Conservation (phyloP, 2,329 filamentous ascomycete genomes). For the Esteya vermicola region DNA sequence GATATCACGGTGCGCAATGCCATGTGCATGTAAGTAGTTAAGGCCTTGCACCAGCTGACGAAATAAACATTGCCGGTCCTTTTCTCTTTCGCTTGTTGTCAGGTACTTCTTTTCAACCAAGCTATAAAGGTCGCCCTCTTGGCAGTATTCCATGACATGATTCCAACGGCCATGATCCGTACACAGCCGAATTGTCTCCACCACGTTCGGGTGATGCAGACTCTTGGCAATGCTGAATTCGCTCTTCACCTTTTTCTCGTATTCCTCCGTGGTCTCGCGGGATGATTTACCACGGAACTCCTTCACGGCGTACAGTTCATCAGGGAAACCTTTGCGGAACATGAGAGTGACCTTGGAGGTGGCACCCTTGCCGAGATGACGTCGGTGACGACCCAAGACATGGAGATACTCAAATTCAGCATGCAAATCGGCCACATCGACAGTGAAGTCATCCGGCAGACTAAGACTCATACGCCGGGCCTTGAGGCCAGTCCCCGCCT, state of each 20-base stretch:
- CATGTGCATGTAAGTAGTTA: slow-evolving; percentile 66
- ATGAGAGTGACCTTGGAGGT: slow-evolving; percentile 75
- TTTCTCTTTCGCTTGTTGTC: slow-evolving; percentile 44
- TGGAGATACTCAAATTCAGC: slow-evolving; percentile 57
- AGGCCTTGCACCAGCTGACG: slow-evolving; percentile 79
- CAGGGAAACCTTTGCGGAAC: slow-evolving; percentile 50
- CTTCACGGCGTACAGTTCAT: slow-evolving; percentile 70
- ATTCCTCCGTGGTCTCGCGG: slow-evolving; percentile 57
- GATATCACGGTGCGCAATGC: slow-evolving; percentile 82
- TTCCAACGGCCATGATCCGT: slow-evolving; percentile 65
- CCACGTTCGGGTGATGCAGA: slow-evolving; percentile 74
- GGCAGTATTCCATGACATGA: slow-evolving; percentile 88
- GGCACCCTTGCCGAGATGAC: slow-evolving; percentile 66
- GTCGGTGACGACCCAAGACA: slow-evolving; percentile 58
- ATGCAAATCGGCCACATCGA: slow-evolving; percentile 54
- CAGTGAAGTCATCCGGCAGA: slow-evolving; percentile 58
- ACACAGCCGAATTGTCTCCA: slow-evolving; percentile 66
- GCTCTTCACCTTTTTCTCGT: slow-evolving; percentile 80
- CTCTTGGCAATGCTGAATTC: slow-evolving; percentile 83
- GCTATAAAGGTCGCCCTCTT: slow-evolving; percentile 64
- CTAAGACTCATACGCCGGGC: slow-evolving; percentile 63
- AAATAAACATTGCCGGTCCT: slow-evolving; percentile 71
- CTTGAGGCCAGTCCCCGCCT: slow-evolving; percentile 61
- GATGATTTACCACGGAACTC: slow-evolving; percentile 65
- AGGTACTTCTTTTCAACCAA: slow-evolving; percentile 62